Evolutionary conservation across 1,139 yeast genomes (phyloP).

Genomic region (Meyerozyma elateridarum): DNA sequence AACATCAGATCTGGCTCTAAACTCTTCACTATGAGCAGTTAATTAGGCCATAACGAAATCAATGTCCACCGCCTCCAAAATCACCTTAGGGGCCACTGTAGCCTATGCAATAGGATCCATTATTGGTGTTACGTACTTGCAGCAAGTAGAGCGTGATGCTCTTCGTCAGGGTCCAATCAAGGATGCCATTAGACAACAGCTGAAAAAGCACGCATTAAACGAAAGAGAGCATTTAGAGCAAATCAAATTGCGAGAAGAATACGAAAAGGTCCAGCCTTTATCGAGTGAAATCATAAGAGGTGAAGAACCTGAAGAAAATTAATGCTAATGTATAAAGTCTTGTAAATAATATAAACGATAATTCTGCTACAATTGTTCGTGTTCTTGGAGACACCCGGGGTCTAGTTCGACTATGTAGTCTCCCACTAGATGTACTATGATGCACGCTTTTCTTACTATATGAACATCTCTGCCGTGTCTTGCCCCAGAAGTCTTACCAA

Average conservation of each 20-base stretch:
- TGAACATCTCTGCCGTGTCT: slow-evolving; percentile 16
- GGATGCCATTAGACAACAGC: slow-evolving; percentile 61
- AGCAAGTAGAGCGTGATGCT: slow-evolving; percentile 61
- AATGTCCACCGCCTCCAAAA: slow-evolving; percentile 72
- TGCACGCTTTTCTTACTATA: slow-evolving; percentile 29
- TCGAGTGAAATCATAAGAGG: slow-evolving; percentile 33
- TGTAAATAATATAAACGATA: slow-evolving; percentile 3
- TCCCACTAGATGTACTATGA: slow-evolving; percentile 47
- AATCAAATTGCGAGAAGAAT: slow-evolving; percentile 57
- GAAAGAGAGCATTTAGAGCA: slow-evolving; percentile 74
- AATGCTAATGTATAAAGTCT: slow-evolving; percentile 4
- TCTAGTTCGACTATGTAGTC: slow-evolving; percentile 18
- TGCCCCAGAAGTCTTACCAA: slow-evolving; percentile 40
- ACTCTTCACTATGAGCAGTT: too few relatives aligned
- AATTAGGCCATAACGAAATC: too few relatives aligned
- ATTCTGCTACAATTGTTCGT: slow-evolving; percentile 28
- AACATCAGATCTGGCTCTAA: too few relatives aligned
- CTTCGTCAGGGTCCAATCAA: slow-evolving; percentile 76
- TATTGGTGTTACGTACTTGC: slow-evolving; percentile 64
- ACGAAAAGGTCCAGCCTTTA: slow-evolving; percentile 65
- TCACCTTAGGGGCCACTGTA: slow-evolving; percentile 60
- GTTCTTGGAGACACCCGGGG: slow-evolving; percentile 52
- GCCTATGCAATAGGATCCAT: slow-evolving; percentile 55
- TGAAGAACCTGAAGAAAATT: slow-evolving; percentile 14
- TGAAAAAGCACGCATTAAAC: slow-evolving; percentile 47